Percentiles rank a stretch among this genome's conserved stretches.
Evolutionary conservation across 176 grass and related monocot genomes (phyloP).

Genomic region (Aegilops longissima): DNA sequence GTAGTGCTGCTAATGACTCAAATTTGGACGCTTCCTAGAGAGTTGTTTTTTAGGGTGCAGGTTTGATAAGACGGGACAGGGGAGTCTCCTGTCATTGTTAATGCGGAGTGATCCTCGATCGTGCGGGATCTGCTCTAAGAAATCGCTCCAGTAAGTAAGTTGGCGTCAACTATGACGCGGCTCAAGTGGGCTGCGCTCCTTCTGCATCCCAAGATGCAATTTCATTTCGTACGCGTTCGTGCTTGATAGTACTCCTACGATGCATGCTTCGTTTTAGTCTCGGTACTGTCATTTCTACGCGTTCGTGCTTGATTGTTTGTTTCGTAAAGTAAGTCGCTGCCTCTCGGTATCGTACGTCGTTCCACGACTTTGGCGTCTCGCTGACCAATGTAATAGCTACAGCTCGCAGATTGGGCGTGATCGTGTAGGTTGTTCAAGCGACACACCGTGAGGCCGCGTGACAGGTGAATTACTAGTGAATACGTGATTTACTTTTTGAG

Average conservation of each 20-base stretch:
- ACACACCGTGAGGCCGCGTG: not conserved
- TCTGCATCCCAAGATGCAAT: not conserved
- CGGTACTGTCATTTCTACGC: not conserved
- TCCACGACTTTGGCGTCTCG: not conserved
- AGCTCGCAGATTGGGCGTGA: slow-evolving; percentile 28
- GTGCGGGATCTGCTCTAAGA: not conserved
- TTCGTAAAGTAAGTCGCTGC: not conserved
- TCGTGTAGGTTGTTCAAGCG: slow-evolving; percentile 17
- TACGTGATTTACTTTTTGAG: no score
- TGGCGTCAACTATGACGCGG: not conserved
- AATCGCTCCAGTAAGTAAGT: not conserved
- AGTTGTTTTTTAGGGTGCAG: not conserved
- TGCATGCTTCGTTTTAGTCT: not conserved
- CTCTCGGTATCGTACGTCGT: not conserved
- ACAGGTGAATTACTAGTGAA: not conserved
- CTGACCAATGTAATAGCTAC: not conserved
- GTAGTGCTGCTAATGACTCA: not conserved
- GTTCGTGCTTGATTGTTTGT: not conserved
- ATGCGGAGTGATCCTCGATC: not conserved
- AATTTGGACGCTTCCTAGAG: not conserved
- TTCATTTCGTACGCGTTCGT: no score
- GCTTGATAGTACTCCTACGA: not conserved
- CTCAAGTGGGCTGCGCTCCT: not conserved
- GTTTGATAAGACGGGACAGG: not conserved
- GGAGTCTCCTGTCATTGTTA: slow-evolving; percentile 12